phyloP scores from a whole-genome alignment of 805 yeast genomes.

The Candida montana region DNA sequence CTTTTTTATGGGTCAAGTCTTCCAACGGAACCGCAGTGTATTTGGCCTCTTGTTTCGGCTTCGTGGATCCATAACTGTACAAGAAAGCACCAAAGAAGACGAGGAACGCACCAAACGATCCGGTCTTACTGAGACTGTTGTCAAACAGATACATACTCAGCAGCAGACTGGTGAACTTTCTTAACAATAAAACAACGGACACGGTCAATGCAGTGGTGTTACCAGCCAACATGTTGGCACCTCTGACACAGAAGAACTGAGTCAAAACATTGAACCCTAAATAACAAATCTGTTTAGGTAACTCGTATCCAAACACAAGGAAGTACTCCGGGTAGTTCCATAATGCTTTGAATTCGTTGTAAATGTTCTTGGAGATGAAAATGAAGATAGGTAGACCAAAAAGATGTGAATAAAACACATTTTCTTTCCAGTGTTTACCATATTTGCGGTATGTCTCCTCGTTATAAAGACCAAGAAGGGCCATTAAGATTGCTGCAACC shows the following conservation, averaged over 20 bases:
- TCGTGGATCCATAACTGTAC: constrained; percentile 32
- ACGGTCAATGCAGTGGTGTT: constrained; percentile 57
- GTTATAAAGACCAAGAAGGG: constrained; percentile 53
- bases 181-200: constrained; percentile 50
- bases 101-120: constrained; percentile 41
- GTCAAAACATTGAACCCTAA: constrained; percentile 43
- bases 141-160: constrained; percentile 52
- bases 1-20: constrained; percentile 1
- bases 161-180: constrained; percentile 57
- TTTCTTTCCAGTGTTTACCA: constrained; percentile 62
- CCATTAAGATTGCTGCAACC: constrained; percentile 44
- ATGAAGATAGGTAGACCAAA: constrained; percentile 50
- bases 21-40: constrained; percentile 8
- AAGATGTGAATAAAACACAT: constrained; percentile 55
- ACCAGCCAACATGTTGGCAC: constrained; percentile 61
- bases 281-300: constrained; percentile 26
- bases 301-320: constrained; percentile 12
- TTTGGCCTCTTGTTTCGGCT: constrained; percentile 21
- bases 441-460: constrained; percentile 45
- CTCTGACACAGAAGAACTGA: constrained; percentile 58
- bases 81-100: constrained; percentile 54
- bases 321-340: constrained; percentile 18
- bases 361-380: constrained; percentile 29
- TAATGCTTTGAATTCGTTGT: constrained; percentile 26
- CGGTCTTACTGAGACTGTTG: constrained; percentile 34